Percentiles rank a stretch among this genome's conserved stretches.
Evolutionary conservation across 768 basidiomycete species (phyloP).

Genomic region (Boletellus ananas): DNA sequence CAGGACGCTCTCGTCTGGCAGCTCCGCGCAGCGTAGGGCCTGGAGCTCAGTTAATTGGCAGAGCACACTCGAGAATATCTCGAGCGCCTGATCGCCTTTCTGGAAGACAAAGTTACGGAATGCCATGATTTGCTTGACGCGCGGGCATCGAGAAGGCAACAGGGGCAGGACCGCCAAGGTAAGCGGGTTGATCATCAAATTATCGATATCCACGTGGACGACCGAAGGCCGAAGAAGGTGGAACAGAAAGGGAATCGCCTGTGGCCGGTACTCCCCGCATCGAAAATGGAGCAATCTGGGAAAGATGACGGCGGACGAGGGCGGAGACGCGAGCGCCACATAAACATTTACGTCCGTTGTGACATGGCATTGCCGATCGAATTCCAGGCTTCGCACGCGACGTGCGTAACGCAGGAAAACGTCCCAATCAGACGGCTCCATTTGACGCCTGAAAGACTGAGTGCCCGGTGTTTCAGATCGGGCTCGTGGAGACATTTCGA

Average conservation of each 20-base stretch:
- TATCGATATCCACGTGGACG: slow-evolving; percentile 28
- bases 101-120: slow-evolving; percentile 28
- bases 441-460: slow-evolving; percentile 22
- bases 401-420: slow-evolving; percentile 27
- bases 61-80: slow-evolving; percentile 21
- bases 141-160: slow-evolving; percentile 21
- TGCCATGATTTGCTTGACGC: slow-evolving; percentile 26
- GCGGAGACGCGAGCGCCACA: slow-evolving; percentile 11
- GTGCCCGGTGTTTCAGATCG: slow-evolving; percentile 5
- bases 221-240: slow-evolving; percentile 25
- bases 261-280: slow-evolving; percentile 23
- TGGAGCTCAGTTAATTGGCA: slow-evolving; percentile 22
- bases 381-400: slow-evolving; percentile 31
- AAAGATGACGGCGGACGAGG: slow-evolving; percentile 17
- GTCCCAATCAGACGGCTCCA: slow-evolving; percentile 26
- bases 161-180: slow-evolving; percentile 15
- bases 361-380: slow-evolving; percentile 23
- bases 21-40: slow-evolving; percentile 24
- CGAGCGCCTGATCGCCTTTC: slow-evolving; percentile 23
- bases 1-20: slow-evolving; percentile 22
- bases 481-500: not conserved
- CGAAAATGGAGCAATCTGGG: slow-evolving; percentile 28
- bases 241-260: slow-evolving; percentile 22
- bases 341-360: slow-evolving; percentile 25
- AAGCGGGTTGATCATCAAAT: slow-evolving; percentile 25